Conservation (phyloP, 2,329 filamentous ascomycete species). For the Hypomyces perniciosus region DNA sequence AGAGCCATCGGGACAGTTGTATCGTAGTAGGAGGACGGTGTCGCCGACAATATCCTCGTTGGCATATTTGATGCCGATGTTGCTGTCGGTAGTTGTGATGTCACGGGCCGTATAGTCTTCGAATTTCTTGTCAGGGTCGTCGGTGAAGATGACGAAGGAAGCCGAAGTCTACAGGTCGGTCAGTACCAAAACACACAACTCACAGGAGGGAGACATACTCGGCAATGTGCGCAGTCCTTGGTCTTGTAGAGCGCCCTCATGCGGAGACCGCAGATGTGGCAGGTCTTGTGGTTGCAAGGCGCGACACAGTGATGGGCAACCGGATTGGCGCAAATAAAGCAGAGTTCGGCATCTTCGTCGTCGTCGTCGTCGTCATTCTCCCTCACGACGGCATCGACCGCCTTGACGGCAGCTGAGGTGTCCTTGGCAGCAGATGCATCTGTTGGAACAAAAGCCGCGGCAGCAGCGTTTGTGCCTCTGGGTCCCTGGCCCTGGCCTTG, state of each 20-base stretch:
- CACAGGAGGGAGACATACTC: constrained; percentile 50
- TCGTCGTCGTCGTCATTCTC: constrained; percentile 28
- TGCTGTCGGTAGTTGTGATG: constrained; percentile 72
- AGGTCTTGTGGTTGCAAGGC: constrained; percentile 93
- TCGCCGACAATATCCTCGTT: constrained; percentile 86
- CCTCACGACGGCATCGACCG: constrained; percentile 24
- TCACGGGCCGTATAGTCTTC: constrained; percentile 73
- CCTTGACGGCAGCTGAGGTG: neutral
- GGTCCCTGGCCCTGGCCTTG: constrained; percentile 25
- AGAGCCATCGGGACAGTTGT: constrained; percentile 83
- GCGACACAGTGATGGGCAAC: constrained; percentile 83
- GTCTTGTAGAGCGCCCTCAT: constrained; percentile 93
- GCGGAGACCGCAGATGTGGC: constrained; percentile 89
- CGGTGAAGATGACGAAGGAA: constrained; percentile 84
- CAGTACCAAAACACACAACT: neutral
- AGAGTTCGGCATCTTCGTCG: constrained; percentile 70
- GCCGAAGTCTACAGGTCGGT: constrained; percentile 50
- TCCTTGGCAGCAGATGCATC: neutral
- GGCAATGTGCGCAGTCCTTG: constrained; percentile 92
- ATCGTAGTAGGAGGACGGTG: constrained; percentile 77
- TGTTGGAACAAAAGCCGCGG: constrained; percentile 17
- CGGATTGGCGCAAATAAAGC: constrained; percentile 94
- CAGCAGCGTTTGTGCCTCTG: constrained; percentile 22
- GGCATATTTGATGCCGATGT: constrained; percentile 87
- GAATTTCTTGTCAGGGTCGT: constrained; percentile 73